Evolutionary conservation across 2,329 filamentous ascomycete species (phyloP).

Genomic region (Epichloe brachyelytri): DNA sequence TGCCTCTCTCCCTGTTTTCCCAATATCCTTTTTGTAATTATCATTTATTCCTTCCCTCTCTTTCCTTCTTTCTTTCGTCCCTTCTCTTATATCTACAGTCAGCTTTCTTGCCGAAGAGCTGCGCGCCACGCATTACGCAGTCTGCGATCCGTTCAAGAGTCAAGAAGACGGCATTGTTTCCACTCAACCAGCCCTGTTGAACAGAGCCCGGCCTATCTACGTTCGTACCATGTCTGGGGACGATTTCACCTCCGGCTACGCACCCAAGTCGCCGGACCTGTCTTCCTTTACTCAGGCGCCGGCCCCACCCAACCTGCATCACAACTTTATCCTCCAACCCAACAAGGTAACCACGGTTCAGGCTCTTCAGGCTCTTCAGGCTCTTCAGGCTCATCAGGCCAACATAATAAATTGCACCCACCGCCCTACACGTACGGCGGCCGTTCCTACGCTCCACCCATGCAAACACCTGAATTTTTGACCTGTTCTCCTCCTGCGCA

Average conservation of each 20-base stretch:
- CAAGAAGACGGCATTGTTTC: not conserved
- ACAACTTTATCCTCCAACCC: conserved; percentile 7
- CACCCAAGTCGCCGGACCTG: conserved; percentile 46
- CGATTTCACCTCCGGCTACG: conserved; percentile 30
- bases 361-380: not conserved
- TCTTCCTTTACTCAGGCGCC: conserved; percentile 37
- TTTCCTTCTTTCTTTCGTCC: too few relatives aligned
- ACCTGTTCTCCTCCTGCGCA: conserved; percentile 11
- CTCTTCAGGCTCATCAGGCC: conserved; percentile 4
- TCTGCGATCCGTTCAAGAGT: not conserved
- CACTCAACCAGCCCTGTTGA: not conserved
- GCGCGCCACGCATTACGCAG: not conserved
- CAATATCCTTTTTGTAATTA: too few relatives aligned
- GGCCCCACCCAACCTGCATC: conserved; percentile 14
- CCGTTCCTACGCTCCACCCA: conserved; percentile 14
- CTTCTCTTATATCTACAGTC: not conserved
- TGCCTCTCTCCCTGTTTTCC: too few relatives aligned
- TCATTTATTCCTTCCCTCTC: too few relatives aligned
- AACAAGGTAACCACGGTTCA: conserved; percentile 4
- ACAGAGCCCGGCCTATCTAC: not conserved
- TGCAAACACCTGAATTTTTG: conserved; percentile 17
- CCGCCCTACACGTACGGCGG: conserved; percentile 15
- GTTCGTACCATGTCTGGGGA: conserved; percentile 31
- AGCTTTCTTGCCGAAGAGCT: not conserved
- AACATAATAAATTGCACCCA: conserved; percentile 24